These are phyloP conservation scores for Gossypium herbaceum DNA, from an alignment of 345 rosid species.

Conservation along the genomic window DNA sequence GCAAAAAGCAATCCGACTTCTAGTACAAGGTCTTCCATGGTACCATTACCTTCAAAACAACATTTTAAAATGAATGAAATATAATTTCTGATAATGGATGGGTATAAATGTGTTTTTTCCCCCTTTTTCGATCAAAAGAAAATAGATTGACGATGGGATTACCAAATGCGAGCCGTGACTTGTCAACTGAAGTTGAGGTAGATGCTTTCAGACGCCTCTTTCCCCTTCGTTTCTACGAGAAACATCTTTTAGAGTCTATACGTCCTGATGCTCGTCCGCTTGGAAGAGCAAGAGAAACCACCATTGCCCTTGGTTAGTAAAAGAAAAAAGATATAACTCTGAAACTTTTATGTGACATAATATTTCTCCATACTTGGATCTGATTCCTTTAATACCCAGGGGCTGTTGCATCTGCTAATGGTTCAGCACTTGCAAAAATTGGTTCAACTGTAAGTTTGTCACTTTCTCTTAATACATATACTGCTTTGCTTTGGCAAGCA, in stretches of 20 bases:
- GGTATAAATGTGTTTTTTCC: background rate
- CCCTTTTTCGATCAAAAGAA: background rate
- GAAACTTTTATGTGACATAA: background rate
- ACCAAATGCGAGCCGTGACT: constrained; percentile 48
- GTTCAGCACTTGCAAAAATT: constrained; percentile 87
- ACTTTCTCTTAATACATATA: background rate
- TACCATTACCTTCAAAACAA: too few species aligned
- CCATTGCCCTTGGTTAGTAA: constrained; percentile 64
- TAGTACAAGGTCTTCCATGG: too few species aligned
- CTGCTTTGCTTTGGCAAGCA: background rate
- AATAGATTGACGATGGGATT: constrained; percentile 39
- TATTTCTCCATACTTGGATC: constrained; percentile 5
- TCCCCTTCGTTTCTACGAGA: constrained; percentile 76
- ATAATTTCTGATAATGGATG: background rate
- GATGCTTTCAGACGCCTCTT: constrained; percentile 84
- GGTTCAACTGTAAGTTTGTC: constrained; percentile 71
- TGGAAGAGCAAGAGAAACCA: constrained; percentile 71
- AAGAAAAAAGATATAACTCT: background rate
- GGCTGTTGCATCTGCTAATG: constrained; percentile 86
- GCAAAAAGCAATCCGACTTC: too few species aligned
- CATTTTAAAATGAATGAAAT: background rate
- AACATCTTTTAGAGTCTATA: constrained; percentile 70
- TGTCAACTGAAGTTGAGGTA: constrained; percentile 79
- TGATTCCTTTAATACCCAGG: constrained; percentile 36
- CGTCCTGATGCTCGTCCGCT: constrained; percentile 88